These are phyloP conservation scores for Solanum sparsipilum DNA, from an alignment of 257 asterid genomes.

Conservation along the genomic window DNA sequence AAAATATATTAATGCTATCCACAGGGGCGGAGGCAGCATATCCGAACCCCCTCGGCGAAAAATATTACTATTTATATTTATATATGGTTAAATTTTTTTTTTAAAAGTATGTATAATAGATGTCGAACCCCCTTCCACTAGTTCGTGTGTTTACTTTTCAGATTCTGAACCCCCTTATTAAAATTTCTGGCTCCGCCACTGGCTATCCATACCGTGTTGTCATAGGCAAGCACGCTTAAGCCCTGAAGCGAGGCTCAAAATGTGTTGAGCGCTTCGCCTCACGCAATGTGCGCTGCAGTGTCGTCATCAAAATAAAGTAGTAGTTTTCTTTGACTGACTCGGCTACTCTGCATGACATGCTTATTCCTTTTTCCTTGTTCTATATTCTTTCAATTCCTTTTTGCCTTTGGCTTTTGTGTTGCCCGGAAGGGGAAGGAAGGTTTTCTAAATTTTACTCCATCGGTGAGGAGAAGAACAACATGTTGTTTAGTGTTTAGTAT, in stretches of 20 bases:
- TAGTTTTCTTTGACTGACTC: not conserved
- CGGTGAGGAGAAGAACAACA: not conserved
- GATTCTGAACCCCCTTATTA: too few relatives aligned
- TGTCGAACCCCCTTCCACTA: too few relatives aligned
- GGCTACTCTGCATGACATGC: not conserved
- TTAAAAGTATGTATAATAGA: too few relatives aligned
- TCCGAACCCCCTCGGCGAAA: too few relatives aligned
- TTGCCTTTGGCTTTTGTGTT: not conserved
- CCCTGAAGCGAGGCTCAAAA: not conserved
- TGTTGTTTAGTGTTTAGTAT: not conserved
- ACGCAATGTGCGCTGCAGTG: not conserved
- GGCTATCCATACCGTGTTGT: not conserved
- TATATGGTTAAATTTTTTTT: too few relatives aligned
- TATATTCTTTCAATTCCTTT: not conserved
- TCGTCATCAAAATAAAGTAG: not conserved
- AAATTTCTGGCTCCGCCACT: too few relatives aligned
- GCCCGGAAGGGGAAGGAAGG: not conserved
- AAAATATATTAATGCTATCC: not conserved
- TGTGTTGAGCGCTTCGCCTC: not conserved
- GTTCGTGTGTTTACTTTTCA: too few relatives aligned
- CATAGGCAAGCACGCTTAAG: not conserved
- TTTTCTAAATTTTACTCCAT: not conserved
- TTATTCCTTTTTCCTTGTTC: not conserved
- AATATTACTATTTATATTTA: too few relatives aligned
- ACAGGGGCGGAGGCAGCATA: too few relatives aligned